A percentile compares a stretch with the other conserved stretches of the same genome.
Evolutionary conservation across 495 filamentous ascomycete species (phyloP).

Genomic region (Filosporella fistucella): DNA sequence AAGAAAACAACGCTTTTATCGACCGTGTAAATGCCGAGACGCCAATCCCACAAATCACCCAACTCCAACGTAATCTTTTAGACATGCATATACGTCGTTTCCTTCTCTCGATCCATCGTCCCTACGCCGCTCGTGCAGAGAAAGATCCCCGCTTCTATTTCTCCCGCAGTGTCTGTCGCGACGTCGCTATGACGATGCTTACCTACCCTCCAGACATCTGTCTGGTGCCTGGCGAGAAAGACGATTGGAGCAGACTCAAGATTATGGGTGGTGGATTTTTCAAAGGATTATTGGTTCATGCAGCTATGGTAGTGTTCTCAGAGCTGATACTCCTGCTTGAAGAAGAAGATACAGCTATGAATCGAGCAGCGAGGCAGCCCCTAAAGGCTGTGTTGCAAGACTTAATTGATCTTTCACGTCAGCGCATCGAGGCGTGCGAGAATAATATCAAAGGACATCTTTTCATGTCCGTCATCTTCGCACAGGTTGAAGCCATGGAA

Average conservation of each 20-base stretch:
- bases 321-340: constrained; percentile 22
- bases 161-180: constrained; percentile 39
- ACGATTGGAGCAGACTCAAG: constrained; percentile 17
- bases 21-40: neutral
- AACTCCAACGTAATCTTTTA: constrained; percentile 27
- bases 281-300: constrained; percentile 22
- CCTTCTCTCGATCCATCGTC: constrained; percentile 46
- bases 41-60: neutral
- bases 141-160: constrained; percentile 40
- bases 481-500: constrained; percentile 30
- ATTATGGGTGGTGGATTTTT: constrained; percentile 17
- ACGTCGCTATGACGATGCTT: constrained; percentile 39
- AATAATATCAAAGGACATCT: constrained; percentile 25
- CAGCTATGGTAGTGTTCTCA: constrained; percentile 16
- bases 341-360: constrained; percentile 13
- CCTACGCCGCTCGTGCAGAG: constrained; percentile 29
- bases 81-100: constrained; percentile 45
- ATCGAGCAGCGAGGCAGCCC: neutral
- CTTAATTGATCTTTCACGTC: constrained; percentile 25
- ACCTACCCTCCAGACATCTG: constrained; percentile 14
- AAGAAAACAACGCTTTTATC: constrained; percentile 21
- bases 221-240: neutral
- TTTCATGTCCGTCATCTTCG: constrained; percentile 22
- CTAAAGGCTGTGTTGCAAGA: constrained; percentile 17
- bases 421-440: constrained; percentile 16